These are phyloP conservation scores for Stagonosporopsis cucurbitacearum DNA, from an alignment of 2,329 filamentous ascomycete genomes.

Conservation along the genomic window DNA sequence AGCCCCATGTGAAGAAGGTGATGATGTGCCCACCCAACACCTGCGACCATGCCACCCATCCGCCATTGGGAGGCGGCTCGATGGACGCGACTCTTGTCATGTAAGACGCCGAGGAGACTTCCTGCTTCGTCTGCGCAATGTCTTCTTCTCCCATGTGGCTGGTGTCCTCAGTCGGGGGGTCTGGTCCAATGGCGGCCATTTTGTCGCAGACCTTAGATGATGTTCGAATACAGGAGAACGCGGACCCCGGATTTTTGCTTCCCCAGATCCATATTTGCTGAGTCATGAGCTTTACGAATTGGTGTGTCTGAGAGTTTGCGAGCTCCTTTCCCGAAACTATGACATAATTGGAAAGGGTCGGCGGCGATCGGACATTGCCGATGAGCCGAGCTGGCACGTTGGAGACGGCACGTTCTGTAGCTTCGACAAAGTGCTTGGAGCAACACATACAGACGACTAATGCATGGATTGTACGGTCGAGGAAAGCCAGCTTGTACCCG, in stretches of 20 bases:
- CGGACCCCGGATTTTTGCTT: neutral
- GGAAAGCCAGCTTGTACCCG: neutral
- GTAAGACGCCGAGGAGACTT: neutral
- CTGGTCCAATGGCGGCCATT: neutral
- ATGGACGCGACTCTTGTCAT: slow-evolving; percentile 6
- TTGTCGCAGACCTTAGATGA: neutral
- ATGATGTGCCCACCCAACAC: slow-evolving; percentile 40
- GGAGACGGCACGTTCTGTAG: neutral
- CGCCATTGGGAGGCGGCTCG: slow-evolving; percentile 49
- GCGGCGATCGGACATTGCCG: neutral
- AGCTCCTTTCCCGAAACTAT: neutral
- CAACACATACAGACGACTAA: neutral
- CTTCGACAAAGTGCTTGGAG: neutral
- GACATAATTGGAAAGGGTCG: neutral
- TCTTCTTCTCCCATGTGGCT: neutral
- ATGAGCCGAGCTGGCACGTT: neutral
- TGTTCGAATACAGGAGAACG: neutral
- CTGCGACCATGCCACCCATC: slow-evolving; percentile 42
- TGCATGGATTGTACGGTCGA: neutral
- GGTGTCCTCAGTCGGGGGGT: neutral
- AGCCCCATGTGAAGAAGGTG: slow-evolving; percentile 49
- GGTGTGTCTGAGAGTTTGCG: neutral
- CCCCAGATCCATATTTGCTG: neutral
- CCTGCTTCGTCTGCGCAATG: neutral
- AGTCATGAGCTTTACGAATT: neutral